These are phyloP conservation scores for Artemisia tridentata DNA, from an alignment of 129 eudicot genomes.

Conservation along the genomic window DNA sequence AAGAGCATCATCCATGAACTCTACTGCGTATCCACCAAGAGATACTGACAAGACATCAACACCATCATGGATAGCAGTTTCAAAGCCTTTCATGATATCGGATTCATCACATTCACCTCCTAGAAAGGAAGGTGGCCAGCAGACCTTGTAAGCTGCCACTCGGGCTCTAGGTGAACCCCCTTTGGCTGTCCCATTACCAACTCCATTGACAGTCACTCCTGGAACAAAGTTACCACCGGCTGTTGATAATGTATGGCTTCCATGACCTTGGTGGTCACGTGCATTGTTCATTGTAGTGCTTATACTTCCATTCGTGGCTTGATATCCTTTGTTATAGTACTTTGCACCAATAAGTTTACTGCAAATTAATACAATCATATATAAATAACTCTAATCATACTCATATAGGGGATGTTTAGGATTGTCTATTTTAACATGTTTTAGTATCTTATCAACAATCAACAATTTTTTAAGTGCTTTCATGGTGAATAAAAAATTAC, in stretches of 20 bases:
- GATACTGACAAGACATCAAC: conserved; percentile 83
- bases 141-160: conserved; percentile 82
- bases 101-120: conserved; percentile 45
- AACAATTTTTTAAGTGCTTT: too few species aligned
- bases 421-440: too few species aligned
- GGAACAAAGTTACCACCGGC: conserved; percentile 79
- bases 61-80: conserved; percentile 72
- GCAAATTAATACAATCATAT: not conserved
- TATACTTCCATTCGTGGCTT: not conserved
- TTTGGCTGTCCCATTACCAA: conserved; percentile 58
- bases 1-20: conserved; percentile 38
- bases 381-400: too few species aligned
- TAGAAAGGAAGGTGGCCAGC: conserved; percentile 43
- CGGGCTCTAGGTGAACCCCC: conserved; percentile 88
- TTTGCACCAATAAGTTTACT: conserved; percentile 92
- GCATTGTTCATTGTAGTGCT: conserved; percentile 24
- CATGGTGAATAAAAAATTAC: too few species aligned
- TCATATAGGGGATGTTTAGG: too few species aligned
- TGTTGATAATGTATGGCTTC: conserved; percentile 84
- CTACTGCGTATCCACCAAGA: conserved; percentile 34
- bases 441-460: too few species aligned
- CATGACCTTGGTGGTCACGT: conserved; percentile 75
- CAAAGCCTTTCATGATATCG: conserved; percentile 71
- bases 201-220: conserved; percentile 45
- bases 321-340: conserved; percentile 67